These are phyloP conservation scores for Fusarium floridanum DNA, from an alignment of 2,329 filamentous ascomycete species.

Conservation along the genomic window DNA sequence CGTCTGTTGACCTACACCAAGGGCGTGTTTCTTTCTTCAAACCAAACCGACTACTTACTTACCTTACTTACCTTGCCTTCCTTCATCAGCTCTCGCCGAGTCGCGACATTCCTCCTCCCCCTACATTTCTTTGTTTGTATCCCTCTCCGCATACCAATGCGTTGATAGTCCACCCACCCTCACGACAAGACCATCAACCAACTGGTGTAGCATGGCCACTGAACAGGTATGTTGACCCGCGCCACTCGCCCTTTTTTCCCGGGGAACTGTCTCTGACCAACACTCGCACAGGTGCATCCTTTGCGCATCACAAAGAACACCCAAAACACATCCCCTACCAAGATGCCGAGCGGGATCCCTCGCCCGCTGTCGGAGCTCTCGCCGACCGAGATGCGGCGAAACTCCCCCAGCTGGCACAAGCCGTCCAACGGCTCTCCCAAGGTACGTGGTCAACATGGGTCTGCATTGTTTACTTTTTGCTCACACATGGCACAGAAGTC, in stretches of 20 bases:
- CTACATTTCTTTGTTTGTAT: slow-evolving; percentile 39
- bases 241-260: slow-evolving; percentile 26
- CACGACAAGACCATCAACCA: slow-evolving; percentile 37
- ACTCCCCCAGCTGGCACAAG: slow-evolving; percentile 93
- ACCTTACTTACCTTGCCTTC: slow-evolving; percentile 43
- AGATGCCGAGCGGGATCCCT: slow-evolving; percentile 71
- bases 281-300: slow-evolving; percentile 74
- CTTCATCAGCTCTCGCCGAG: slow-evolving; percentile 22
- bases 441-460: slow-evolving; percentile 46
- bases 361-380: slow-evolving; percentile 91
- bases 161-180: slow-evolving; percentile 46
- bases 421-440: slow-evolving; percentile 68
- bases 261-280: slow-evolving; percentile 42
- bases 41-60: slow-evolving; percentile 36
- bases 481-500: slow-evolving; percentile 69
- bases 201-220: slow-evolving; percentile 52
- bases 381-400: slow-evolving; percentile 85
- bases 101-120: slow-evolving; percentile 49
- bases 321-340: slow-evolving; percentile 71
- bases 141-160: slow-evolving; percentile 51
- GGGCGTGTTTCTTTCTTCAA: slow-evolving; percentile 44
- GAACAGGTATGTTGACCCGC: slow-evolving; percentile 53
- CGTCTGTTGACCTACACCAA: slow-evolving; percentile 36
- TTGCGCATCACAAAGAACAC: slow-evolving; percentile 82
- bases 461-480: slow-evolving; percentile 35